These are phyloP conservation scores for Sphagnum tenellum DNA, from an alignment of 225 moss, liverwort and hornwort genomes.

Conservation along the genomic window DNA sequence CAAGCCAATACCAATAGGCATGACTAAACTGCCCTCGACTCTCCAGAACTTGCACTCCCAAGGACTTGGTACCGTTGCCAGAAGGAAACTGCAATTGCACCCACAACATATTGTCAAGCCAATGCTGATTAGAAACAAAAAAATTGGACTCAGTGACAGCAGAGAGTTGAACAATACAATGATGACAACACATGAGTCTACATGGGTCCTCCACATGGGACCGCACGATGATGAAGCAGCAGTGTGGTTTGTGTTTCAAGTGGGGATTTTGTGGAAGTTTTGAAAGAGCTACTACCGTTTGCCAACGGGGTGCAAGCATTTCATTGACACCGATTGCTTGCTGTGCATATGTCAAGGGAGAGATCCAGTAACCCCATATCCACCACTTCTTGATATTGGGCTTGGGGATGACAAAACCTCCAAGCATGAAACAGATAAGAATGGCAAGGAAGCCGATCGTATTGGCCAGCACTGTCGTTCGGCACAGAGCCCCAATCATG, in stretches of 20 bases:
- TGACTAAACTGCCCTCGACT: constrained; percentile 26
- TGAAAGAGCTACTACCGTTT: constrained; percentile 18
- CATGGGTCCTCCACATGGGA: no score
- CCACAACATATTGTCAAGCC: not conserved
- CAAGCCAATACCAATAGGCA: constrained; percentile 45
- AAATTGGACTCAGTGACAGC: no score
- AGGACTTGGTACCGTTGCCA: not conserved
- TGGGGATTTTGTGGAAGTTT: constrained; percentile 5
- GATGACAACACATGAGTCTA: no score
- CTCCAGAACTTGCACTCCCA: constrained; percentile 23
- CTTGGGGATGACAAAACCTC: constrained; percentile 63
- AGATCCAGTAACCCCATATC: constrained; percentile 81
- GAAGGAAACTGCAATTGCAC: constrained; percentile 15
- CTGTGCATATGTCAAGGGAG: constrained; percentile 46
- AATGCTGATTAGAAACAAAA: no score
- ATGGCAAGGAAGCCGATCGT: constrained; percentile 51
- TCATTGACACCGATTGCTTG: constrained; percentile 42
- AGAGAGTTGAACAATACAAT: no score
- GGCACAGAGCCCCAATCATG: constrained; percentile 48
- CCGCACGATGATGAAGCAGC: no score
- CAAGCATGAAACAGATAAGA: constrained; percentile 41
- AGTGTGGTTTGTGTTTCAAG: not conserved
- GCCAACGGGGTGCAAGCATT: constrained; percentile 60
- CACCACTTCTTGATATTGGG: constrained; percentile 47
- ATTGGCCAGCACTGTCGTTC: constrained; percentile 50